A percentile compares a stretch with the other conserved stretches of the same genome.
These are phyloP conservation scores for Triangularia verruculosa DNA, from an alignment of 2,329 filamentous ascomycete species.

Conservation along the genomic window DNA sequence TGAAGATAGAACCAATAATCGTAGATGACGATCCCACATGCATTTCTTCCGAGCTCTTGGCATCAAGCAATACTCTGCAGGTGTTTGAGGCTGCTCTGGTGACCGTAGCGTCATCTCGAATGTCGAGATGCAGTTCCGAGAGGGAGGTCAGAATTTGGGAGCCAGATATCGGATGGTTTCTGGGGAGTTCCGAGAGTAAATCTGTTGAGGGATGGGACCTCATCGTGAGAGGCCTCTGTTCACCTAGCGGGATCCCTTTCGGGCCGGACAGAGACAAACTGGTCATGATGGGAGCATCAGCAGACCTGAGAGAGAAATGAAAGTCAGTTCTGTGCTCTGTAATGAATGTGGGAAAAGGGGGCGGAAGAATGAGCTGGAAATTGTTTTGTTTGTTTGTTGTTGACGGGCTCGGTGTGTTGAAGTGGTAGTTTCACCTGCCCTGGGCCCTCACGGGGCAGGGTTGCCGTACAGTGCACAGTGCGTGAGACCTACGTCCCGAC, in stretches of 20 bases:
- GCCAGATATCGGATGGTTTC: slow-evolving; percentile 2
- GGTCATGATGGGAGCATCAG: background rate
- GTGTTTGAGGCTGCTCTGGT: background rate
- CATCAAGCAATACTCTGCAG: slow-evolving; percentile 6
- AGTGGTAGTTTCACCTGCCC: background rate
- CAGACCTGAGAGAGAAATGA: background rate
- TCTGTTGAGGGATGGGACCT: background rate
- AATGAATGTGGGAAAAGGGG: background rate
- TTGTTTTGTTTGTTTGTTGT: slow-evolving; percentile 1
- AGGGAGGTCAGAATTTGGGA: background rate
- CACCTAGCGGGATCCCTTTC: background rate
- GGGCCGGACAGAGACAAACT: background rate
- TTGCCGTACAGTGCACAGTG: background rate
- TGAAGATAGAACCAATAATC: background rate
- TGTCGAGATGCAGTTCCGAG: slow-evolving; percentile 2
- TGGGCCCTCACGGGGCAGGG: slow-evolving; percentile 1
- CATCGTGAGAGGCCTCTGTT: background rate
- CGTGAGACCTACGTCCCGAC: background rate
- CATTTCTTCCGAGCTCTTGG: slow-evolving; percentile 5
- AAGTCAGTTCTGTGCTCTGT: background rate
- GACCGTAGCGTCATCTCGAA: slow-evolving; percentile 3
- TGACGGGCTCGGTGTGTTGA: background rate
- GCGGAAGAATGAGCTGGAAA: background rate
- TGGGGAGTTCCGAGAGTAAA: background rate
- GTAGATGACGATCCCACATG: slow-evolving; percentile 11